phyloP scores from a whole-genome alignment of 2,329 filamentous ascomycete genomes.

The Paecilomyces niveus region DNA sequence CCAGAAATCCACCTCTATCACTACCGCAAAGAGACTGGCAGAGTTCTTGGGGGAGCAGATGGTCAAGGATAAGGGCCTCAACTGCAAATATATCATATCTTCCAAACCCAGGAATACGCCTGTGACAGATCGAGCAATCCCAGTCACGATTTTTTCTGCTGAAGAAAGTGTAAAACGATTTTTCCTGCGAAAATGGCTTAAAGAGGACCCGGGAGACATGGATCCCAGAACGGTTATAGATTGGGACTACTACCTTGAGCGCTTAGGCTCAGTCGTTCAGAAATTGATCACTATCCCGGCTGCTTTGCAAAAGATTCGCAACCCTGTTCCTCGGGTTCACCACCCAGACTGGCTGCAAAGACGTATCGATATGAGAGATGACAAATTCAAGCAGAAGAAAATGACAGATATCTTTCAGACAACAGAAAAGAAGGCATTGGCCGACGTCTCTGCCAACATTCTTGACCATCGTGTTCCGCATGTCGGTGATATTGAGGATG shows the following conservation, averaged over 20 bases:
- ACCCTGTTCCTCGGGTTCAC: slow-evolving; percentile 85
- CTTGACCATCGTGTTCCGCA: slow-evolving; percentile 49
- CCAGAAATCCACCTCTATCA: slow-evolving; percentile 99
- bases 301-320: slow-evolving; percentile 86
- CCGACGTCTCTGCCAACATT: slow-evolving; percentile 62
- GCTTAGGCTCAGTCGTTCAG: slow-evolving; percentile 93
- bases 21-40: slow-evolving; percentile 85
- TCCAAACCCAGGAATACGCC: slow-evolving; percentile 77
- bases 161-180: slow-evolving; percentile 79
- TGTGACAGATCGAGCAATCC: slow-evolving; percentile 88
- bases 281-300: slow-evolving; percentile 98
- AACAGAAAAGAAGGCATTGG: slow-evolving; percentile 57
- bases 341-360: slow-evolving; percentile 97
- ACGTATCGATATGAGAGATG: slow-evolving; percentile 89
- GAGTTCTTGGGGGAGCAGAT: slow-evolving; percentile 97
- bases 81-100: slow-evolving; percentile 99
- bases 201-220: slow-evolving; percentile 84
- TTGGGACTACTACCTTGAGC: slow-evolving; percentile 96
- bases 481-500: slow-evolving; percentile 68
- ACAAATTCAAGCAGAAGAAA: slow-evolving; percentile 97
- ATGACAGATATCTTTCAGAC: slow-evolving; percentile 81
- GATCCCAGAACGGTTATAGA: slow-evolving; percentile 86
- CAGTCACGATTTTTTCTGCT: slow-evolving; percentile 94
- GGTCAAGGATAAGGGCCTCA: slow-evolving; percentile 97
- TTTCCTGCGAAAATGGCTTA: slow-evolving; percentile 92